Conservation (phyloP, 2,329 filamentous ascomycete species). For the Orbilia ellipsospora region DNA sequence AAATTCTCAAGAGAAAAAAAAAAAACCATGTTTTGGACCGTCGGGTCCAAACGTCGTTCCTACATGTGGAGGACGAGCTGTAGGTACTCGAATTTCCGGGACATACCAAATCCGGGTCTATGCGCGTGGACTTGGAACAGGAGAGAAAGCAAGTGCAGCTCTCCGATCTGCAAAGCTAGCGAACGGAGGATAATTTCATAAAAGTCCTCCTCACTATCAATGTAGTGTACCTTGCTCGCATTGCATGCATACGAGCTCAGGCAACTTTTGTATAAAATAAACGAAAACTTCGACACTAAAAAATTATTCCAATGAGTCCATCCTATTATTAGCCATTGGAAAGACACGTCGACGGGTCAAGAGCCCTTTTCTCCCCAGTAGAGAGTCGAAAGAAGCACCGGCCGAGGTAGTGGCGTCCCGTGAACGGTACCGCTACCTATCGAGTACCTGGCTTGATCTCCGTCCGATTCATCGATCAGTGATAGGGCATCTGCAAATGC, state of each 20-base stretch:
- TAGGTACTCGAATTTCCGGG: slow-evolving; percentile 21
- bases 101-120: slow-evolving; percentile 27
- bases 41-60: slow-evolving; percentile 26
- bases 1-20: not conserved
- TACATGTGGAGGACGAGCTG: slow-evolving; percentile 15
- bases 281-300: slow-evolving; percentile 33
- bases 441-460: slow-evolving; percentile 7
- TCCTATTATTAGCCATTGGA: slow-evolving; percentile 51
- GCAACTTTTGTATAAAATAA: slow-evolving; percentile 51
- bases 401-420: not conserved
- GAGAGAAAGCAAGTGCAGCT: slow-evolving; percentile 28
- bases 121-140: slow-evolving; percentile 15
- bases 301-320: slow-evolving; percentile 18
- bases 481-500: slow-evolving; percentile 41
- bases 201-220: slow-evolving; percentile 7
- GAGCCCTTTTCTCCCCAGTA: slow-evolving; percentile 20
- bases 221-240: slow-evolving; percentile 25
- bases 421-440: slow-evolving; percentile 41
- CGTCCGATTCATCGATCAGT: slow-evolving; percentile 22
- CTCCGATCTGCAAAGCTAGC: slow-evolving; percentile 47
- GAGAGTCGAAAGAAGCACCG: too few species aligned
- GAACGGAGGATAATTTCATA: slow-evolving; percentile 53
- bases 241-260: slow-evolving; percentile 53
- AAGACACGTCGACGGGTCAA: slow-evolving; percentile 46
- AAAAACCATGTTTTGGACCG: slow-evolving; percentile 16